phyloP scores from a whole-genome alignment of 2,329 filamentous ascomycete species.

The Ascochyta rabiei region DNA sequence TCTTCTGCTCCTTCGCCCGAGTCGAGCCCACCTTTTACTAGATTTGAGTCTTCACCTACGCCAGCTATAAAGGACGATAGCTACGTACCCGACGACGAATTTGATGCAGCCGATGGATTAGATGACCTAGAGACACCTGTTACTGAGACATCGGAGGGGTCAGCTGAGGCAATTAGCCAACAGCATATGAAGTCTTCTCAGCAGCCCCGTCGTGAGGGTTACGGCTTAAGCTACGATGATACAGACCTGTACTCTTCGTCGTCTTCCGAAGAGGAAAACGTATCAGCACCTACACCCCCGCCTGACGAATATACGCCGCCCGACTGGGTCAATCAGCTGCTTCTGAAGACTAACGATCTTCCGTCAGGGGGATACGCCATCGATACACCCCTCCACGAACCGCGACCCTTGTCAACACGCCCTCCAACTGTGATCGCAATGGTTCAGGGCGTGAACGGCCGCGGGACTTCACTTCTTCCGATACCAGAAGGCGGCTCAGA shows the following conservation, averaged over 20 bases:
- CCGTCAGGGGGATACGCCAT: not conserved
- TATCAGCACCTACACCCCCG: not conserved
- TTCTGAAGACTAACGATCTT: not conserved
- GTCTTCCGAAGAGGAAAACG: not conserved
- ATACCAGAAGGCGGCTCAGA: not conserved
- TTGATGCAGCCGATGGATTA: not conserved
- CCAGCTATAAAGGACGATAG: not conserved
- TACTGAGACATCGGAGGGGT: not conserved
- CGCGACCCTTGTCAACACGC: not conserved
- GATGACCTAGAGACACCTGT: no score
- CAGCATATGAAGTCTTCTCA: not conserved
- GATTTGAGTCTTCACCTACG: not conserved
- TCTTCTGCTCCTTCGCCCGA: not conserved
- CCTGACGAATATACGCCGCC: not conserved
- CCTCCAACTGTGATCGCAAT: not conserved
- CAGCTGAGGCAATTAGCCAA: not conserved
- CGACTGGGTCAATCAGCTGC: not conserved
- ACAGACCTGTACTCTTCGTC: not conserved
- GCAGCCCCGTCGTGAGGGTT: not conserved
- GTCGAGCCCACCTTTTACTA: not conserved
- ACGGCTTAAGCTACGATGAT: not conserved
- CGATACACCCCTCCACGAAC: not conserved
- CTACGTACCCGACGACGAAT: not conserved
- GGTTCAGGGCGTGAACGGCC: not conserved
- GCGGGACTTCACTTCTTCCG: not conserved